phyloP scores from a whole-genome alignment of 495 filamentous ascomycete species.

The Apiosordaria backusii region DNA sequence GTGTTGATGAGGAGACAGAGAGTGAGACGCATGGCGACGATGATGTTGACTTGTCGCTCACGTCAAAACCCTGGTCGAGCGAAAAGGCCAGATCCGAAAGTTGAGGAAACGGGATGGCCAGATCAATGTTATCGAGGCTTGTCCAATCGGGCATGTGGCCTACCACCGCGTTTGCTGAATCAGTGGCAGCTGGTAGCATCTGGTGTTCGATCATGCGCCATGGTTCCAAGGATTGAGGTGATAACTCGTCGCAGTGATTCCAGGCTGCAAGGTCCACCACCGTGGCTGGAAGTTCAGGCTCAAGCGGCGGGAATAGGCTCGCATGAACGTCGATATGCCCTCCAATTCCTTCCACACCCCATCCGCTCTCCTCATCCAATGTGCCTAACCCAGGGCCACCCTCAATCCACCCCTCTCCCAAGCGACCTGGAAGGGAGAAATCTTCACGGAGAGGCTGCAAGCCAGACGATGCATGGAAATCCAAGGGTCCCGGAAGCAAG shows the following conservation, averaged over 20 bases:
- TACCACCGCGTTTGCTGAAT: too few relatives aligned
- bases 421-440: slow-evolving; percentile 1
- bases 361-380: background rate
- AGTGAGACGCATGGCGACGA: background rate
- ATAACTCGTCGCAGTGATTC: background rate
- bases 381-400: background rate
- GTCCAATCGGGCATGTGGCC: background rate
- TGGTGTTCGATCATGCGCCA: too few relatives aligned
- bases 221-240: background rate
- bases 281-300: background rate
- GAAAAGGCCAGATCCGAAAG: background rate
- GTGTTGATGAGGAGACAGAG: background rate
- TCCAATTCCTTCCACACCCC: background rate
- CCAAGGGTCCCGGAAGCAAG: background rate
- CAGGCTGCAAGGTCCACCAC: background rate
- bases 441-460: background rate
- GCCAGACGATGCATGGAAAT: background rate
- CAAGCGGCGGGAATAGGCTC: background rate
- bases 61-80: background rate
- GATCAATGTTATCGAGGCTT: background rate
- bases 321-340: background rate
- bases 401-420: background rate
- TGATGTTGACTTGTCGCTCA: background rate
- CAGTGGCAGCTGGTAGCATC: too few relatives aligned
- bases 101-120: background rate